Base-by-base conservation (phyloP, 495 filamentous ascomycete genomes). In the Pyrenula massariospora region DNA sequence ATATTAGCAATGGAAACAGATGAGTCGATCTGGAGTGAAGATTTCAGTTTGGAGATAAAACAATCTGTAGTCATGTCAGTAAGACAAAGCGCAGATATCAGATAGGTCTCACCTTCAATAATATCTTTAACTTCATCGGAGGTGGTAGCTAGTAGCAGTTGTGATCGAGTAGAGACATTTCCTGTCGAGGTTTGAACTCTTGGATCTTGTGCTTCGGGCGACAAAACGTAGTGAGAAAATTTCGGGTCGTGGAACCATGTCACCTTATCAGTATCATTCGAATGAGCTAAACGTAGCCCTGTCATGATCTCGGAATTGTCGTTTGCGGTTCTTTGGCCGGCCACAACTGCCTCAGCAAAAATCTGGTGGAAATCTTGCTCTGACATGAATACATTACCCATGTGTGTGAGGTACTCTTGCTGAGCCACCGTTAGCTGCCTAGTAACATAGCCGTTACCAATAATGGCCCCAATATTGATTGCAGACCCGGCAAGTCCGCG, bases 311-410 rank as follows among this genome's bases (percentile, higher is more conserved):
- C 23, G 11, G 57, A n/a, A 1, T 19, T 11, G 31, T 2, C 20
- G 52, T 20, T 24, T 36, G 54, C 49, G 15, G 49, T 57, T 8
- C 36, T 42, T 23, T n/a, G 31, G 31, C 31, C 15, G 8, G 31
- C 31, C 5, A 8, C 31, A 24, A 69, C 56, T 2, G 59, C 59
- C 36, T 69, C 61, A 1, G 61, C 59, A 5, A 69, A 61, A 1
- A 60, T 3, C 50, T 78, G 69, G 47, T 81, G 79, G 22, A 82
- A 63, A 53, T 84, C 79, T 5, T 65, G 65, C 61, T 85, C 81
- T 0, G 56, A 58, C 15, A 68, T 56, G 8, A 50, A 36, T 48
- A 68, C 57, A 20, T 24, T 49, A 21, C 24, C 42, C 22, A 24
- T 53, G 8, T 42, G 5, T 58, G 51, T 60, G 23, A 24, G 47